Conservation (phyloP, 106 monocot species). For the Allium sativum region DNA sequence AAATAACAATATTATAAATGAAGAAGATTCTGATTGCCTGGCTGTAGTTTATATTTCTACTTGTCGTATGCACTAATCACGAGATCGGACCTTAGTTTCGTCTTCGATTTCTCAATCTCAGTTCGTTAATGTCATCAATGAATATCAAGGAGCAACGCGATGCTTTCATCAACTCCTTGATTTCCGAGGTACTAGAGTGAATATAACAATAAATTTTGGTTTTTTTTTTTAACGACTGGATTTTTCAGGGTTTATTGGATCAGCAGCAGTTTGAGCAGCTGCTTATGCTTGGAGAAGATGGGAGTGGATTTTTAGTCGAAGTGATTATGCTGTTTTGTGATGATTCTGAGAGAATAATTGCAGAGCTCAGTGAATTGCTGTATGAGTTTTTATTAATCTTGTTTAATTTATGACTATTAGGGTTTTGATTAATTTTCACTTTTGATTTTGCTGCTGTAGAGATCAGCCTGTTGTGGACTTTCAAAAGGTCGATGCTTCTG, state of each 20-base stretch:
- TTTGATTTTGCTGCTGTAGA: conserved; percentile 11
- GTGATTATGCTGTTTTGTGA: conserved; percentile 57
- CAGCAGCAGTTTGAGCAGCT: conserved; percentile 58
- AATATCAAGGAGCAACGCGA: conserved; percentile 23
- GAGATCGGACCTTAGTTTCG: too few species aligned
- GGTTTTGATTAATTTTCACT: not conserved
- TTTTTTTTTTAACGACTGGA: not conserved
- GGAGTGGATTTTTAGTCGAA: conserved; percentile 43
- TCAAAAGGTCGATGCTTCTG: conserved; percentile 32
- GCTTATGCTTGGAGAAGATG: conserved; percentile 45
- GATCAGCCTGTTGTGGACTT: conserved; percentile 37
- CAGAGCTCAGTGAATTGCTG: conserved; percentile 30
- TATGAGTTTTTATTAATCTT: conserved; percentile 7
- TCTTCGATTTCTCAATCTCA: too few species aligned
- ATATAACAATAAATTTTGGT: not conserved
- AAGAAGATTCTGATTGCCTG: too few species aligned
- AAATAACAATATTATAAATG: too few species aligned
- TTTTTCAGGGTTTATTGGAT: conserved; percentile 42
- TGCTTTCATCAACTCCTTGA: conserved; percentile 35
- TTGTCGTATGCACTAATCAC: too few species aligned
- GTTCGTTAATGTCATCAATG: conserved; percentile 1
- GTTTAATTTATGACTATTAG: not conserved
- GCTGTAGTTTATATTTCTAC: too few species aligned
- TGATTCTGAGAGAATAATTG: conserved; percentile 43
- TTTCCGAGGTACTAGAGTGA: conserved; percentile 27